Evolutionary conservation across 352 stramenopile species (phyloP), one percentile per base, ranked within the genome.

Genomic region (Phytophthora nicotianae): DNA sequence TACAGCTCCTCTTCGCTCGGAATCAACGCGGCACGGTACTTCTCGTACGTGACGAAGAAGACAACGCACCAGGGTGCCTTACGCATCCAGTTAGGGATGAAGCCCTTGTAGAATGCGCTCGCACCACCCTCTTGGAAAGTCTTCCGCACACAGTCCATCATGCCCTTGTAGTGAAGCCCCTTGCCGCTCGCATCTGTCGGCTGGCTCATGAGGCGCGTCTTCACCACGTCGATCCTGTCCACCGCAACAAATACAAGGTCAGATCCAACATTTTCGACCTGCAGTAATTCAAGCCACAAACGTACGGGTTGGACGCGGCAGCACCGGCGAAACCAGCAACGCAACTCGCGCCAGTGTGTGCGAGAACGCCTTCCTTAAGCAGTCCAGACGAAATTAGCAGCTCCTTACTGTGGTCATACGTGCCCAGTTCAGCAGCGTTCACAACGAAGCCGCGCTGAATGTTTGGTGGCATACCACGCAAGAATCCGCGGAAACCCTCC

Each of bases 41-140:
- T 81, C 61, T 96, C 88, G 64, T 95, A 96, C 17, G 80, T 83
- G 50, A 96, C 77, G 66, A 96, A 96, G 70, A 94, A 95, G 53
- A 94, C 79, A 45, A 93, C 65, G 57, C 84, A 94, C 86, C 86
- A 95, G 41, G 86, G 85, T 9, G 83, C 86, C 65, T 96, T 93
- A 13, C 88, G 82, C 81, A 93, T 90, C 83, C 82, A 94, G 74
- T 95, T 93, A 7, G 88, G 86, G 20, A 90, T 79, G 52, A 96
- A 96, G 13, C 87, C 87, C 52, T 89, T 94, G 77, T 96, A 96
- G 43, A 96, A 91, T 6, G 86, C 84, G 33, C 68, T 47, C 9
- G 67, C 26, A 13, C 87, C 86, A n/a, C 84, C 83, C 26, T 90
- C 81, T 11, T 75, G 70, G 65, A 89, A 87, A 1, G 83, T 93